A percentile compares a stretch with the other conserved stretches of the same genome.
These are phyloP conservation scores for Fraxinus quadrangulata DNA, from an alignment of 257 asterid genomes.

Conservation along the genomic window DNA sequence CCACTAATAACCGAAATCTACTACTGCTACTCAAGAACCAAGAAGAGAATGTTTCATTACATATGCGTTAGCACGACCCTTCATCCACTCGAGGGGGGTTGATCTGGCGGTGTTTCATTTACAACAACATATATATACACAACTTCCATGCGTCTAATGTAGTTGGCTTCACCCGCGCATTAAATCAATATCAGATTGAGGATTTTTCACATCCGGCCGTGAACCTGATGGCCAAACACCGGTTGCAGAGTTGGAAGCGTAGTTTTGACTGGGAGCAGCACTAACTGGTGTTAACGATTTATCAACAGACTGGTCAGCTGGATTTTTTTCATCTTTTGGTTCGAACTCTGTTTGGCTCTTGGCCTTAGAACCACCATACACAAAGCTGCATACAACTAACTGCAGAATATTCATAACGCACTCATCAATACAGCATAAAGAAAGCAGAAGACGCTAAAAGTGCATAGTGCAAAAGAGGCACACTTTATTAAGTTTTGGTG, in stretches of 20 bases:
- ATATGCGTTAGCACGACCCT: constrained; percentile 48
- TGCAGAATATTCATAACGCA: constrained; percentile 26
- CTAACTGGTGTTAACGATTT: constrained; percentile 39
- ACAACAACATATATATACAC: constrained; percentile 67
- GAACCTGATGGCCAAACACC: constrained; percentile 64
- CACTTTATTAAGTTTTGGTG: not conserved
- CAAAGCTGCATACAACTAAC: constrained; percentile 88
- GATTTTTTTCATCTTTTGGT: constrained; percentile 36
- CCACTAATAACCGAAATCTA: constrained; percentile 27
- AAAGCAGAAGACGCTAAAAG: not conserved
- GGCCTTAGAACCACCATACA: constrained; percentile 62
- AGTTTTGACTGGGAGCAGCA: constrained; percentile 42
- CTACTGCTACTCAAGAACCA: constrained; percentile 36
- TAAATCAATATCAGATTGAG: constrained; percentile 77
- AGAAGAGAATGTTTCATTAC: constrained; percentile 35
- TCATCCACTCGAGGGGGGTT: constrained; percentile 30
- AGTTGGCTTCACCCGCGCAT: constrained; percentile 63
- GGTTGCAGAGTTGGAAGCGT: constrained; percentile 42
- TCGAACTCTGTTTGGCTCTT: constrained; percentile 52
- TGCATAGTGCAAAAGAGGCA: not conserved
- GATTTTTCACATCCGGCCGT: constrained; percentile 44
- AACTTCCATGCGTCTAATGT: constrained; percentile 43
- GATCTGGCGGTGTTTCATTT: constrained; percentile 45
- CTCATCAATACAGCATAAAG: not conserved
- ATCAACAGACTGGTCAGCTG: constrained; percentile 37